phyloP scores from a whole-genome alignment of 805 yeast genomes.

The Tetrapisispora nanseiensis region DNA sequence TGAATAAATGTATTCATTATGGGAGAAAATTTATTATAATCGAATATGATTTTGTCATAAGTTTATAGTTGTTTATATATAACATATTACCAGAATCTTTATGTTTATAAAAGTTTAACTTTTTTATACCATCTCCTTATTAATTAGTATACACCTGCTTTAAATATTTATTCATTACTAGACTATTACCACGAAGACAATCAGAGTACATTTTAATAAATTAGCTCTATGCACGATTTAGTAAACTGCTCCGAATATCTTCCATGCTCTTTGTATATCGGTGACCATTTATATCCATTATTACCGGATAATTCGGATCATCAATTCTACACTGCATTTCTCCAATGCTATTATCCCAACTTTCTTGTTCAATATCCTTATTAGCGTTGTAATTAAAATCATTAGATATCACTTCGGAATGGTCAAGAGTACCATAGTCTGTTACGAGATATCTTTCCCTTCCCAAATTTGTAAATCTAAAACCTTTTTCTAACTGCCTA shows the following conservation, averaged over 20 bases:
- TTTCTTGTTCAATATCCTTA: conserved; percentile 8
- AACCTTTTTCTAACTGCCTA: conserved; percentile 71
- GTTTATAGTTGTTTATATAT: too few species aligned
- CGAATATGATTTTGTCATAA: too few species aligned
- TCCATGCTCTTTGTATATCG: conserved; percentile 18
- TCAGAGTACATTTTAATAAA: too few species aligned
- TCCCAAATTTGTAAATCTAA: conserved; percentile 73
- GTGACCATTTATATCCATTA: conserved; percentile 24
- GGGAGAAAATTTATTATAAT: neutral
- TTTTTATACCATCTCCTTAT: too few species aligned
- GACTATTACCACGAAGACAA: too few species aligned
- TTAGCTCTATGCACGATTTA: neutral
- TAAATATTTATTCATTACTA: too few species aligned
- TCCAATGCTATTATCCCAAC: conserved; percentile 20
- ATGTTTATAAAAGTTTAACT: too few species aligned
- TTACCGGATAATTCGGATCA: conserved; percentile 29
- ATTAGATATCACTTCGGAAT: neutral
- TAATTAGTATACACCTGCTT: too few species aligned
- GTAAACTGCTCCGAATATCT: conserved; percentile 8
- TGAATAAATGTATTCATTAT: neutral
- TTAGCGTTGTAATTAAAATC: neutral
- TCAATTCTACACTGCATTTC: conserved; percentile 19
- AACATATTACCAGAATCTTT: too few species aligned
- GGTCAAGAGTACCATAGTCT: conserved; percentile 14
- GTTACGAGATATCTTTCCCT: conserved; percentile 71